Conservation (phyloP, 306 rosid genomes). For the Rosa lucieae region DNA sequence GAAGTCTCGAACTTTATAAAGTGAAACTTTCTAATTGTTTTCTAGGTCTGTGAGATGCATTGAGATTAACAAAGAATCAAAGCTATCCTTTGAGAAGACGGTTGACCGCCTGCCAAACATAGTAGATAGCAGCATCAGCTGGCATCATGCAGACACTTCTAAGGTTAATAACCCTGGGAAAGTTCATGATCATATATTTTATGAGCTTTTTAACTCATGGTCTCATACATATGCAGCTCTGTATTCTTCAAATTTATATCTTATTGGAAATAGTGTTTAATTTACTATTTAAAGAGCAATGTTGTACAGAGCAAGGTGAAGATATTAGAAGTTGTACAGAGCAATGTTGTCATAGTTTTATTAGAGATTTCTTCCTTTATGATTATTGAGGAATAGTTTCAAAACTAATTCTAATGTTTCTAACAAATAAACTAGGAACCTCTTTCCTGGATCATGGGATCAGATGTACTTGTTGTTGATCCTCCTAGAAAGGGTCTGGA, state of each 20-base stretch:
- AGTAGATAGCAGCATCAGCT: slow-evolving; percentile 68
- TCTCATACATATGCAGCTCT: slow-evolving; percentile 7
- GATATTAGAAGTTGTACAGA: slow-evolving; percentile 3
- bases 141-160: slow-evolving; percentile 94
- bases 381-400: slow-evolving; percentile 17
- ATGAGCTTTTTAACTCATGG: slow-evolving; percentile 16
- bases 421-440: slow-evolving; percentile 70
- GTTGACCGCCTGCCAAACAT: slow-evolving; percentile 64
- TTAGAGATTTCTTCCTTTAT: slow-evolving; percentile 5
- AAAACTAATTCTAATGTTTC: slow-evolving; percentile 29
- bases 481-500: slow-evolving; percentile 97
- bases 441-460: slow-evolving; percentile 77
- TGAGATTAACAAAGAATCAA: slow-evolving; percentile 90
- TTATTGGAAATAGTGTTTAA: background rate
- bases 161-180: slow-evolving; percentile 37
- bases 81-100: slow-evolving; percentile 90
- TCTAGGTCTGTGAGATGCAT: slow-evolving; percentile 86
- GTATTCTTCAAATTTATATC: background rate
- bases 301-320: background rate
- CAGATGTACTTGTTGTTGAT: slow-evolving; percentile 88
- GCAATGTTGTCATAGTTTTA: slow-evolving; percentile 2
- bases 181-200: slow-evolving; percentile 25
- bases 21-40: slow-evolving; percentile 6
- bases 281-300: slow-evolving; percentile 6
- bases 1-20: background rate